These are phyloP conservation scores for Scheffersomyces illinoinensis DNA, from an alignment of 1,139 yeast species.

Conservation along the genomic window DNA sequence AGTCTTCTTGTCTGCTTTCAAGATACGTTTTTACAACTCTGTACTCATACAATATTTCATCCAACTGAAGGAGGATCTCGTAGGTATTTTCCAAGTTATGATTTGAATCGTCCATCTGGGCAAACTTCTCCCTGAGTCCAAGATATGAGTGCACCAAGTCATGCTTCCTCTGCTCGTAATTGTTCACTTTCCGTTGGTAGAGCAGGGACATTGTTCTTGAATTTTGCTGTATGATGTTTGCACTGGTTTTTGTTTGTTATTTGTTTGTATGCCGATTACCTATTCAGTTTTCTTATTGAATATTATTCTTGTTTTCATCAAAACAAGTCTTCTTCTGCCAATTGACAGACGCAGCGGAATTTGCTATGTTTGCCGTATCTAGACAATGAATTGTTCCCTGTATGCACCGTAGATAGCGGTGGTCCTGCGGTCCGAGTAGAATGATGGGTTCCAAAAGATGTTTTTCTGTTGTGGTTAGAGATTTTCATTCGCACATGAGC, in stretches of 20 bases:
- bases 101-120: constrained; percentile 4
- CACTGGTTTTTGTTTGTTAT: neutral
- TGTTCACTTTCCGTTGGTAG: constrained; percentile 14
- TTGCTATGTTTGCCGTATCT: neutral
- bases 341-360: neutral
- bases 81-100: constrained; percentile 13
- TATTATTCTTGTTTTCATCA: no score
- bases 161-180: constrained; percentile 21
- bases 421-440: neutral
- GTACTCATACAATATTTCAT: constrained; percentile 25
- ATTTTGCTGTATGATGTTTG: neutral
- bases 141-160: constrained; percentile 14
- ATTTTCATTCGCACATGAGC: neutral
- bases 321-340: neutral
- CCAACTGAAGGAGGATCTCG: constrained; percentile 21
- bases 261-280: neutral
- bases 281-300: neutral
- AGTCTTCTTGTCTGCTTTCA: constrained; percentile 7
- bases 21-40: constrained; percentile 15
- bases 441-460: neutral
- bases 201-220: neutral
- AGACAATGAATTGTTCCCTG: neutral
- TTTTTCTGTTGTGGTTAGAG: neutral
- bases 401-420: neutral
- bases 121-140: constrained; percentile 14